Conservation (phyloP, 441 rosid species). For the Theobroma grandiflorum region DNA sequence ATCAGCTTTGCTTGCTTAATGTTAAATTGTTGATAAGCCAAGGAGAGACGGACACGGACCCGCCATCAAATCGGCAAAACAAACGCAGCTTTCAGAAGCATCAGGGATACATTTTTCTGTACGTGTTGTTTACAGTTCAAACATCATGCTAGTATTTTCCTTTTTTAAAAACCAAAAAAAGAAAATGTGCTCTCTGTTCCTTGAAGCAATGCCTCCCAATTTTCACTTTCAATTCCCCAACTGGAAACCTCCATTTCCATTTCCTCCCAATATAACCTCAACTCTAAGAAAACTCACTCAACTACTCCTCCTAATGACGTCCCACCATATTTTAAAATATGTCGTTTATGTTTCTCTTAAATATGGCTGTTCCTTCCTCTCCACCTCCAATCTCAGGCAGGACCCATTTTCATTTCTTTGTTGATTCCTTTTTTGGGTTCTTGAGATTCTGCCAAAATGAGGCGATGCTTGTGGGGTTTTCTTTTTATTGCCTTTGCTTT, state of each 20-base stretch:
- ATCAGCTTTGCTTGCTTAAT: neutral
- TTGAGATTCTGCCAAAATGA: slow-evolving; percentile 43
- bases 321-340: slow-evolving; percentile 48
- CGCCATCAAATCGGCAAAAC: slow-evolving; percentile 50
- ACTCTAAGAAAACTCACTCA: slow-evolving; percentile 72
- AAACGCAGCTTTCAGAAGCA: slow-evolving; percentile 52
- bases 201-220: slow-evolving; percentile 63
- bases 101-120: neutral
- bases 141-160: neutral
- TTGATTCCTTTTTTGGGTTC: neutral
- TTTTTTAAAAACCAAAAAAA: neutral
- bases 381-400: slow-evolving; percentile 21
- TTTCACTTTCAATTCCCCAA: slow-evolving; percentile 43
- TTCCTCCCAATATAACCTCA: slow-evolving; percentile 36
- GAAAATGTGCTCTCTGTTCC: slow-evolving; percentile 51
- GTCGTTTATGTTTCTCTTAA: slow-evolving; percentile 40
- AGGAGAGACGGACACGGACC: slow-evolving; percentile 38
- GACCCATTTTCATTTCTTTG: slow-evolving; percentile 32
- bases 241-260: slow-evolving; percentile 35
- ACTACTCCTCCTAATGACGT: slow-evolving; percentile 74
- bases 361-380: slow-evolving; percentile 33
- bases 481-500: slow-evolving; percentile 39
- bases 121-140: slow-evolving; percentile 1
- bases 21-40: too few relatives aligned
- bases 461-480: slow-evolving; percentile 38